These are phyloP conservation scores for Peziza echinospora DNA, from an alignment of 495 filamentous ascomycete genomes.

Conservation along the genomic window DNA sequence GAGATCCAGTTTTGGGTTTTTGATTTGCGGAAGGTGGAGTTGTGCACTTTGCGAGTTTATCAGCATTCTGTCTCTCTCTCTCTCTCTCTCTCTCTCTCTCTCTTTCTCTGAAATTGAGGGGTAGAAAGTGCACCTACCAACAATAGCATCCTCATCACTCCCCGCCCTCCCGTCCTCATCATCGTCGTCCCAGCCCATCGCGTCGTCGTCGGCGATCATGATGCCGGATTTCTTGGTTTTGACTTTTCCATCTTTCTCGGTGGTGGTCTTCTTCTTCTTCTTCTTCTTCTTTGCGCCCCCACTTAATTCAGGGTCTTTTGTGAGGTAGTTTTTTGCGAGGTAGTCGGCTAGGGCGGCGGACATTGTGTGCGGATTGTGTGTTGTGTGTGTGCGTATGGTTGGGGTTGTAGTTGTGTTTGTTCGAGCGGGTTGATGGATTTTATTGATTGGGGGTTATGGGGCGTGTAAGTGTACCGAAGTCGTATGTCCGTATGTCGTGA, in stretches of 20 bases:
- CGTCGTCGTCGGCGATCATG: constrained; percentile 82
- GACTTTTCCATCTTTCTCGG: constrained; percentile 20
- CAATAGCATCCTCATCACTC: constrained; percentile 23
- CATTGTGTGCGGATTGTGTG: too few species aligned
- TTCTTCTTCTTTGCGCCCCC: constrained; percentile 46
- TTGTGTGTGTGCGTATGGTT: not conserved
- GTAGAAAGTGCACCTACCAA: too few species aligned
- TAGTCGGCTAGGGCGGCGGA: constrained; percentile 57
- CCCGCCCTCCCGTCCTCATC: constrained; percentile 18
- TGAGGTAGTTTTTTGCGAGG: constrained; percentile 86
- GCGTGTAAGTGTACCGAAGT: too few species aligned
- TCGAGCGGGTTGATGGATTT: too few species aligned
- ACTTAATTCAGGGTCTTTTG: constrained; percentile 30
- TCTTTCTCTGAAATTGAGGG: too few species aligned
- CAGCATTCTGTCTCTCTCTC: too few species aligned
- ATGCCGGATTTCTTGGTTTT: constrained; percentile 29
- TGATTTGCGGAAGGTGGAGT: constrained; percentile 50
- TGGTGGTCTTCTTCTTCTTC: constrained; percentile 59
- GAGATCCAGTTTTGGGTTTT: constrained; percentile 59
- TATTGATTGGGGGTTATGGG: too few species aligned
- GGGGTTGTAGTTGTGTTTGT: too few species aligned
- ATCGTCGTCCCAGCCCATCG: constrained; percentile 40
- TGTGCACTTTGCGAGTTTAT: constrained; percentile 33
- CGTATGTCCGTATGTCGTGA: too few species aligned
- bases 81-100: too few species aligned